Evolutionary conservation across 2,329 filamentous ascomycete genomes (phyloP), one percentile per base, ranked within the genome.

Genomic region (Trichoderma koningii): DNA sequence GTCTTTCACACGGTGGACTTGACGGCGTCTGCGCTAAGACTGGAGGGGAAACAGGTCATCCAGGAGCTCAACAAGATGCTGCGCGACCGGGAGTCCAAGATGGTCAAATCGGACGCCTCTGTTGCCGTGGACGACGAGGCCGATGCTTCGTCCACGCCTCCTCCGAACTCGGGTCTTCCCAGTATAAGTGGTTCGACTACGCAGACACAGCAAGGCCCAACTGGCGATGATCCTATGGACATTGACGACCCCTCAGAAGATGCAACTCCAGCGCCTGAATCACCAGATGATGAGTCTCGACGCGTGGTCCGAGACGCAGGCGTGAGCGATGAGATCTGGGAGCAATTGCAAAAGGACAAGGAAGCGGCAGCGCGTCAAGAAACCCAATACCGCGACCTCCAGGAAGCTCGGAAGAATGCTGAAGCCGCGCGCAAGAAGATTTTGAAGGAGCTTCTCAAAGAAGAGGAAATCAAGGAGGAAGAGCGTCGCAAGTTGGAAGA

Each of bases 281-380:
- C 26, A 0, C 10, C 34, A 5, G 21, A 30, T 3, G n/a, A 1
- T 3, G 23, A 21, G 12, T 12, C 21, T 38, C 0, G 6, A 47
- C n/a, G 9, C 21, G 63, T 66, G 1, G 65, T 69, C 5, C 80
- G 87, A 14, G 88, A 91, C 66, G 72, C 78, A 0, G 84, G 83
- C 0, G 87, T 90, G 0, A 82, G 79, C 5, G 86, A 90, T 55
- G 83, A 75, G 6, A 76, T 85, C 1, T 91, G 88, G 88, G 75
- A 81, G 1, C 84, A 88, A 68, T 82, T 90, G 0, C 79, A 87
- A 66, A 70, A 66, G 1, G 85, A 89, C 72, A 77, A 74, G 21
- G 67, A 73, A 23, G 77, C 76, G 0, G 78, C 79, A 41, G 66
- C 75, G 1, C 73, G 74, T 0, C 75, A 74, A 0, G 76, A 83